These are phyloP conservation scores for Fagopyrum tataricum DNA, from an alignment of 148 eudicot species.

Conservation along the genomic window DNA sequence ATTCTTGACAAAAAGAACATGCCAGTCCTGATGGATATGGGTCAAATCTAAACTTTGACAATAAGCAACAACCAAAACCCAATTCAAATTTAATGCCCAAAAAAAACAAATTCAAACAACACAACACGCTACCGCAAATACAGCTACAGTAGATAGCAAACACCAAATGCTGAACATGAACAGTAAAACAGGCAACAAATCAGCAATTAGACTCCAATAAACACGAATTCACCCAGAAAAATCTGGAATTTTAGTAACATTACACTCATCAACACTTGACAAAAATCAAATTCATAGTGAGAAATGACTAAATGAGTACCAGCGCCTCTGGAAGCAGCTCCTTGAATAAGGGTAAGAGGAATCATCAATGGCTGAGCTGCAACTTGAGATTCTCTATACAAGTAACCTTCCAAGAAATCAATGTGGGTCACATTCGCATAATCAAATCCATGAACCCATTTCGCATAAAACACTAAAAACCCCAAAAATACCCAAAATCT, in stretches of 20 bases:
- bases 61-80: slow-evolving; percentile 3
- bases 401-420: slow-evolving; percentile 42
- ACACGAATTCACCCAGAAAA: neutral
- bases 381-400: slow-evolving; percentile 29
- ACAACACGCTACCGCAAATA: neutral
- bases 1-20: neutral
- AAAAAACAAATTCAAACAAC: neutral
- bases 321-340: slow-evolving; percentile 87
- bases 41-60: slow-evolving; percentile 15
- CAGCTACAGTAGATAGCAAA: neutral
- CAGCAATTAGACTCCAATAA: slow-evolving; percentile 1
- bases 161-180: neutral
- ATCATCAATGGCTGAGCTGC: slow-evolving; percentile 47
- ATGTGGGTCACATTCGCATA: slow-evolving; percentile 38
- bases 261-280: neutral
- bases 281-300: slow-evolving; percentile 9
- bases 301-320: slow-evolving; percentile 38
- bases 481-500: slow-evolving; percentile 32
- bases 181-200: slow-evolving; percentile 9
- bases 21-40: neutral
- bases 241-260: neutral
- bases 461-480: slow-evolving; percentile 19
- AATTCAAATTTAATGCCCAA: neutral
- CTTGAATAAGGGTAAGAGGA: slow-evolving; percentile 57
- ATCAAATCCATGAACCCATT: slow-evolving; percentile 31